Base-by-base conservation (phyloP, 2,329 filamentous ascomycete genomes). In the Aspergillus chevalieri region DNA sequence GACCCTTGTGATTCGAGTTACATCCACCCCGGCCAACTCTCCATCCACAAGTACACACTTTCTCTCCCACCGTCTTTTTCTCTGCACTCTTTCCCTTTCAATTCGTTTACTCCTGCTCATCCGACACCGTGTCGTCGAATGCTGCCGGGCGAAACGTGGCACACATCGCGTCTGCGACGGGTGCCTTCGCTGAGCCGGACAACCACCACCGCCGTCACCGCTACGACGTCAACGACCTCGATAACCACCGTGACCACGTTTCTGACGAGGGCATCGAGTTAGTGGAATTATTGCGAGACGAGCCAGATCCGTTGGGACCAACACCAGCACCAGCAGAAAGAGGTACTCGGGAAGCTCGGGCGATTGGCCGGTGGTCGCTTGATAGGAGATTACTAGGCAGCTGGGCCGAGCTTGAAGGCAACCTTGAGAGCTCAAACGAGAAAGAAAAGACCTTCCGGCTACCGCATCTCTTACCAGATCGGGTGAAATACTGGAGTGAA, bases 231-330 rank as follows among this genome's bases (percentile, higher is more conserved):
- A 24, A 36, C 44, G 15, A 43, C 22, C 12, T n/a, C 21, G 12
- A 52, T 43, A 26, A 46, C 21, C 34, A 50, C 48, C 30, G 52
- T 46, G 19, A 47, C 51, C 30, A 51, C 50, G 30, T 54, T 39
- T 52, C 38, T 45, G 56, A 43, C 34, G 57, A 63, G 53, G 62
- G 59, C 47, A 64, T 70, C 51, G 67, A 70, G 53, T 66, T 70
- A 50, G 60, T 57, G 56, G 54, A 60, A 14, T 60, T 56, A 8
- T 39, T 10, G 15, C 52, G 52, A 48, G 49, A 17, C 34, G 14
- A n/a, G n/a, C 3, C 34, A 6, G 15, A 2, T 7, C 14, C 6
- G 1, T 7, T 3, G 12, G n/a, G 12, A 3, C n/a, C 6, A 17
- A 14, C 34, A 36, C 12, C 14, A 17, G 15, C 34, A 7, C 7